Conservation (phyloP, 148 eudicot species). For the Nepenthes mirabilis region DNA sequence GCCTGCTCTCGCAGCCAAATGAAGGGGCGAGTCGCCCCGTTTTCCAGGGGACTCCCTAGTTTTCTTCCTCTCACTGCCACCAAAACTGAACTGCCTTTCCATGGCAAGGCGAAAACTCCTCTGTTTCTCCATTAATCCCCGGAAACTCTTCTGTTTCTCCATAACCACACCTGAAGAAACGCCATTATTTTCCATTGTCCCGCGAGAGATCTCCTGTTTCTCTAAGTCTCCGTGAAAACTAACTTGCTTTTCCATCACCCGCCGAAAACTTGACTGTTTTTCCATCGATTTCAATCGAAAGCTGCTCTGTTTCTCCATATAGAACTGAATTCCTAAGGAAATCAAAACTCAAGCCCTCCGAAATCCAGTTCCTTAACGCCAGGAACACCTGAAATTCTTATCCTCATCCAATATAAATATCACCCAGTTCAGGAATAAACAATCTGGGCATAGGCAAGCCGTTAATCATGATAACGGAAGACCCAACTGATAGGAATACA, state of each 20-base stretch:
- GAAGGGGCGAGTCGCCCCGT: slow-evolving; percentile 75
- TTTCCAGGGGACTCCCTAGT: slow-evolving; percentile 84
- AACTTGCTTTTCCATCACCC: slow-evolving; percentile 36
- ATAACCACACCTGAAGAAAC: slow-evolving; percentile 34
- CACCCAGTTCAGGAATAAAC: slow-evolving; percentile 10
- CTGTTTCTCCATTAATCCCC: slow-evolving; percentile 38
- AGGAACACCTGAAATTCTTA: not conserved
- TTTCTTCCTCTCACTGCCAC: slow-evolving; percentile 51
- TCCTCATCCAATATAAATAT: slow-evolving; percentile 7
- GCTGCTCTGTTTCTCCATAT: slow-evolving; percentile 22
- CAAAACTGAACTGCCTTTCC: slow-evolving; percentile 79
- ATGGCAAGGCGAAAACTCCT: slow-evolving; percentile 42
- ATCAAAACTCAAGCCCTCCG: slow-evolving; percentile 5
- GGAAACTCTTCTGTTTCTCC: slow-evolving; percentile 63
- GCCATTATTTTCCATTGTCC: slow-evolving; percentile 27
- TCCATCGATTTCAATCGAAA: slow-evolving; percentile 17
- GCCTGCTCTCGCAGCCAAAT: slow-evolving; percentile 78
- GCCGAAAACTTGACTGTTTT: slow-evolving; percentile 23
- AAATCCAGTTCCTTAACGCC: not conserved
- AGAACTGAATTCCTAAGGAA: slow-evolving; percentile 7
- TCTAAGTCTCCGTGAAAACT: slow-evolving; percentile 29
- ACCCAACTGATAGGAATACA: not conserved
- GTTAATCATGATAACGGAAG: slow-evolving; percentile 3
- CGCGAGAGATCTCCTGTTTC: slow-evolving; percentile 6
- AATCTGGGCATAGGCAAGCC: not conserved